Percentiles rank a stretch among this genome's conserved stretches.
Evolutionary conservation across 2,329 filamentous ascomycete species (phyloP).

Genomic region (Paraphaeosphaeria minitans): DNA sequence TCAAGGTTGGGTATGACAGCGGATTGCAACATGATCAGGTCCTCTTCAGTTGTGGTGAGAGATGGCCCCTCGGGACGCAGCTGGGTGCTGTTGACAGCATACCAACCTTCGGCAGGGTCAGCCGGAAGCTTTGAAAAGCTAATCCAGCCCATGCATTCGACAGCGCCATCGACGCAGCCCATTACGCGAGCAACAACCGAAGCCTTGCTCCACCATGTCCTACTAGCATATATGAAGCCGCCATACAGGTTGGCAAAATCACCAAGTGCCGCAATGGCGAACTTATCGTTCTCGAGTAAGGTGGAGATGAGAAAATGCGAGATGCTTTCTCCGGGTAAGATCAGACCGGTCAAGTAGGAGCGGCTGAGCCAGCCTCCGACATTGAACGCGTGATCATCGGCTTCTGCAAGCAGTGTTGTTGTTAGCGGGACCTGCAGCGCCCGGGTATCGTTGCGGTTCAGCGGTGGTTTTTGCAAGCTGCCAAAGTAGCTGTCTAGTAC

Average conservation of each 20-base stretch:
- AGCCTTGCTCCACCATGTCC: constrained; percentile 63
- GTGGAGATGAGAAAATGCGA: constrained; percentile 62
- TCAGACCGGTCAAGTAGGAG: constrained; percentile 60
- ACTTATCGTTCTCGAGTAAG: constrained; percentile 59
- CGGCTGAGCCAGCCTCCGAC: constrained; percentile 61
- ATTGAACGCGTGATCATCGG: constrained; percentile 30
- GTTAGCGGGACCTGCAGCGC: constrained; percentile 41
- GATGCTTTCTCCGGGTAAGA: constrained; percentile 60
- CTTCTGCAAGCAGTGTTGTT: constrained; percentile 20
- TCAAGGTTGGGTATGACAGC: constrained; percentile 38
- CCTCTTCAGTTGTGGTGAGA: constrained; percentile 45
- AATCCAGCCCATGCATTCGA: constrained; percentile 63
- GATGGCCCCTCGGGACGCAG: constrained; percentile 36
- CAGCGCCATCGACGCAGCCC: constrained; percentile 50
- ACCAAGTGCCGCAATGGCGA: constrained; percentile 56
- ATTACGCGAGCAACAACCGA: constrained; percentile 61
- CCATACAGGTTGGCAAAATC: constrained; percentile 59
- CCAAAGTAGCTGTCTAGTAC: constrained; percentile 45
- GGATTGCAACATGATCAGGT: constrained; percentile 42
- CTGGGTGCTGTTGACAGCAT: constrained; percentile 51
- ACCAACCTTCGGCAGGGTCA: constrained; percentile 54
- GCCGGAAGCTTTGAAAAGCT: constrained; percentile 49
- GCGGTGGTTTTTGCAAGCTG: constrained; percentile 29
- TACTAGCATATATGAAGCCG: constrained; percentile 57
- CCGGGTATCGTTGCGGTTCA: constrained; percentile 34